phyloP scores from a whole-genome alignment of 345 rosid species.

The Camelina hispida region DNA sequence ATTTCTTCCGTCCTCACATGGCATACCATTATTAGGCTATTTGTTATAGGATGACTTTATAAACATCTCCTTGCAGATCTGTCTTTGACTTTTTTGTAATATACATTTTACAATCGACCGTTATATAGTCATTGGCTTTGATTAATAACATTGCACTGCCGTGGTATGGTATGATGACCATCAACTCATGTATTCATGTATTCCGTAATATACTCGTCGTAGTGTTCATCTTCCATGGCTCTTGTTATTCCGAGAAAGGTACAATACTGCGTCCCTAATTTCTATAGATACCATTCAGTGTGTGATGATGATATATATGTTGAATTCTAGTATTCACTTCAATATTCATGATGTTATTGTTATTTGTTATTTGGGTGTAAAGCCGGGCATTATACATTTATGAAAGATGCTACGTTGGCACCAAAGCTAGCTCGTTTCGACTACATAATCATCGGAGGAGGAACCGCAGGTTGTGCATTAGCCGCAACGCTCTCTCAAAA shows the following conservation, averaged over 20 bases:
- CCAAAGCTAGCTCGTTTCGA: neutral
- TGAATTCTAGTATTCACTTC: neutral
- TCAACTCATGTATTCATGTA: neutral
- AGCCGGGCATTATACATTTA: neutral
- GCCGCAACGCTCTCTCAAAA: conserved; percentile 67
- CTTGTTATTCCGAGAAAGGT: conserved; percentile 1
- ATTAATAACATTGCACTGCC: neutral
- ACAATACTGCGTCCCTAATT: neutral
- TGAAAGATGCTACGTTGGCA: neutral
- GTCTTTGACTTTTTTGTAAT: neutral
- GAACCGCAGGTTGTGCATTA: conserved; percentile 42
- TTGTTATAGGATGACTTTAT: neutral
- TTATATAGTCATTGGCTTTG: neutral
- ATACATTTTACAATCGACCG: neutral
- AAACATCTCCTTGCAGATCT: neutral
- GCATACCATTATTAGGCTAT: neutral
- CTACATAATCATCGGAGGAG: conserved; percentile 3
- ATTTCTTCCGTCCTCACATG: conserved; percentile 3
- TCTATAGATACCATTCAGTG: neutral
- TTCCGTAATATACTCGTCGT: neutral
- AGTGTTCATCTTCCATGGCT: neutral
- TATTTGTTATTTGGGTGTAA: neutral
- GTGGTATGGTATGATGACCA: neutral
- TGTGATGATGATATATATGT: neutral
- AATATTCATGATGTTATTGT: too few species aligned